Base-by-base conservation (phyloP, 306 rosid genomes). In the Glycine latifolia region DNA sequence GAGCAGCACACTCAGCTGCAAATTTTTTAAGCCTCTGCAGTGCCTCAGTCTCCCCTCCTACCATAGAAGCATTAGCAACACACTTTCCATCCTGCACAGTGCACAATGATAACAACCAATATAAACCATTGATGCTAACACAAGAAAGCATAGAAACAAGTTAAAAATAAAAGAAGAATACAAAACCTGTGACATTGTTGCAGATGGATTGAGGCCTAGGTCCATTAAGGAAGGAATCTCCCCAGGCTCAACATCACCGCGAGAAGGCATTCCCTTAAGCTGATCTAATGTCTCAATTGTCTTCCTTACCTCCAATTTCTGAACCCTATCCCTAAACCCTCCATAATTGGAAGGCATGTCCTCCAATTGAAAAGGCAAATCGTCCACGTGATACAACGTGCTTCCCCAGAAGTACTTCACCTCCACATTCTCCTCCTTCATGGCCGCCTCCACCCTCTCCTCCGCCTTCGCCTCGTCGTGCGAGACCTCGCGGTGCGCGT, bases 21-120 rank as follows among this genome's bases (percentile, higher is more conserved):
- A 90, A 96, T 66, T 73, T 92, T 79, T 86, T 78, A 73, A 96
- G 94, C 91, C 89, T 92, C 86, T 88, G 89, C 3, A 92, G 76
- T 49, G 98, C 99, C 89, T 92, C 99, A 55, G 91, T 90, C 84
- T 96, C 99, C 76, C 99, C 99, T 85, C 99, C 99, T 31, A 89
- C 88, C 90, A 91, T 80, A 15, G 93, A 81, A 87, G 87, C 69
- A 87, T 79, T 88, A 50, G 91, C 89, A 35, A 84, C 90, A n/a
- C 81, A 69, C 87, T 85, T 93, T 72, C 96, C 98, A 62, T 90
- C 95, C 99, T 93, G 80, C 76, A 77, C 0, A 5, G 86, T 93
- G 80, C 76, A 77, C 0, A 5, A 87, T n/a, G 79, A 77, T 55
- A 65, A 74, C 80, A 65, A 74, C 80, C 79, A 91, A 44, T 72